Evolutionary conservation across 306 rosid genomes (phyloP), one percentile per base, ranked within the genome.

Genomic region (Glycine soja): DNA sequence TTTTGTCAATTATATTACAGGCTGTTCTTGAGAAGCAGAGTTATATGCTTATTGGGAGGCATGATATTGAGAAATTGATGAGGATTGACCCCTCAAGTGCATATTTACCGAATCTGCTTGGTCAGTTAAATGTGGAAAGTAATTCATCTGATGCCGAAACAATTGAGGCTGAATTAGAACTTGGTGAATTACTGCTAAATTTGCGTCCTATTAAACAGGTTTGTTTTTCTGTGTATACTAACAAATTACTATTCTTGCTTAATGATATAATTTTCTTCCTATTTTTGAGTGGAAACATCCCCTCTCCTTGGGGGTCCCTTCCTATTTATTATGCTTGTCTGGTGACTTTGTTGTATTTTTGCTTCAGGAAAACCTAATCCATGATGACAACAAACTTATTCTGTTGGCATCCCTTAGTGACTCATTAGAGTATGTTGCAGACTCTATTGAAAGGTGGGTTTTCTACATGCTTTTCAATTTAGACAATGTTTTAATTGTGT

Each of bases 21-120:
- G 97, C 98, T 62, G 99, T 96, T 85, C 93, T 96, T 86, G 99
- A 96, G 89, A 96, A 96, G 90, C 99, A 96, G 89, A 92, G 98
- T 83, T 96, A 96, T 76, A 93, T 96, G 99, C 97, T 96, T 53
- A 92, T 96, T 88, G 99, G 99, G 86, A 92, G 99, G 86, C 90
- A 93, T 78, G 99, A 96, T 86, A 89, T 96, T 45, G 99, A 96
- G 78, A 94, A 90, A 87, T 83, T 93, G 90, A 91, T 96, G 98
- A 91, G 89, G 83, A 89, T 88, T 81, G 97, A 90, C 83, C 89
- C 94, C 54, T 91, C 98, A 45, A 92, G 91, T 90, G 86, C 90
- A 67, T 92, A 83, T 85, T 89, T 96, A 85, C 97, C 93, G 48
- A 87, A 84, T 87, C 84, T 76, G 16, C 81, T 72, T 64, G 91